Evolutionary conservation across 2,329 filamentous ascomycete genomes (phyloP), one percentile per base, ranked within the genome.

Genomic region (Dothistroma pini): DNA sequence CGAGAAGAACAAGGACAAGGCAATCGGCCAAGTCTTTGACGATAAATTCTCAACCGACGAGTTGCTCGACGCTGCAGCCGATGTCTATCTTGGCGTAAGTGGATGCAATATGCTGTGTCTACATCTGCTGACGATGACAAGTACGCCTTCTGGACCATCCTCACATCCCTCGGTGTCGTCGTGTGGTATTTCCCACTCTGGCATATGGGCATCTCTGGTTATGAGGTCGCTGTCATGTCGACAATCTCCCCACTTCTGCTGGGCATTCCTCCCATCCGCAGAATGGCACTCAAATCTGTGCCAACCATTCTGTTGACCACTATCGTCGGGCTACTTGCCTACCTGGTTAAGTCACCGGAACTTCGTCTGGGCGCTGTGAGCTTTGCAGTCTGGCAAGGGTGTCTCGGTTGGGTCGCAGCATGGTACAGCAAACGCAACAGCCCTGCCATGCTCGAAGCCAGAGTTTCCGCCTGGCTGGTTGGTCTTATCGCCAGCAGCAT

Each of bases 141-240:
- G 88, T 97, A 93, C 74, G 86, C 95, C 59, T 97, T 97, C 77
- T 99, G 95, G 95, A 92, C 93, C 10, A 89, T 93, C 73, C 80
- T 97, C 66, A 99, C 95, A 61, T 91, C 91, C 63, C 81, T 99
- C 56, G 93, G 91, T 29, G 81, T 99, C 50, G 82, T 90, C 48
- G 89, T 99, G 50, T 99, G 95, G 95, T 99, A 96, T 76, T 99
- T 99, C 75, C 95, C 95, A 14, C 84, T 99, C 11, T 99, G 95
- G 95, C 87, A 97, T 75, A 99, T 99, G 95, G 95, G 95, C 31
- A 96, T 99, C 63, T 97, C 93, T 4, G 95, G 95, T 64, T 99
- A 95, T 73, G 95, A 99, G 77, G 89, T 87, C 49, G 82, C 96
- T 67, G 88, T 99, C 71, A 89, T 97, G 86, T 85, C 84, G 54